Evolutionary conservation across 202 grass and related monocot species (phyloP), one percentile per base, ranked within the genome.

Genomic region (Bolboschoenoplectus hybrid): DNA sequence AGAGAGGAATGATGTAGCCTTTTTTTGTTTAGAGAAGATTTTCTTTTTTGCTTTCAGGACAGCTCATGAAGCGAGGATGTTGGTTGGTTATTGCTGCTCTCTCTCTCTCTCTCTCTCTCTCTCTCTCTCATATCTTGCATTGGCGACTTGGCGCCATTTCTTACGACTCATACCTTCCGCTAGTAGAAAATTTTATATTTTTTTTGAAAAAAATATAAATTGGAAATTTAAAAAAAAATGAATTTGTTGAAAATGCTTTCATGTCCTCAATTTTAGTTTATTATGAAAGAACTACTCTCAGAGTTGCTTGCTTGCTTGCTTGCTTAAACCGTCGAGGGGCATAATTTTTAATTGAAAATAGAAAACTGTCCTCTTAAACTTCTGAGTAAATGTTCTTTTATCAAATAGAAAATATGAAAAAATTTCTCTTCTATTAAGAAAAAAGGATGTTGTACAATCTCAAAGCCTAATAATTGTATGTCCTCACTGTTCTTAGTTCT

Each of bases 71-170:
- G 90, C 89, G 88, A 90, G 94, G 91, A 86, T 69, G 70, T 71
- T 91, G 63, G 83, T 86, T 92, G 94, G 87, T 85, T 81, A 69
- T 60, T n/a, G 64, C 72, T 68, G 47, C 70, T 80, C 67, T 75
- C 51, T 56, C 17, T 19, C 57, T 61, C 9, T 5, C 12, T 92
- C 82, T 61, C 26, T 86, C 57, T 86, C 50, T 16, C 8, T 19
- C 55, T 55, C 12, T 89, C 7, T 63, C 1, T 53, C 45, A 51
- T 65, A 66, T 66, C 41, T 44, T 81, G 86, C 82, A 81, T 62
- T 87, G 75, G 74, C 68, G 87, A 85, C 94, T 93, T 94, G 94
- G 94, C 90, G 90, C 90, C 91, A 67, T 86, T 77, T 80, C 79
- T n/a, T 53, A 86, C 65, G 84, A n/a, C 45, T 62, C 53, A 46